These are phyloP conservation scores for Venturia effusa DNA, from an alignment of 2,329 filamentous ascomycete species.

Conservation along the genomic window DNA sequence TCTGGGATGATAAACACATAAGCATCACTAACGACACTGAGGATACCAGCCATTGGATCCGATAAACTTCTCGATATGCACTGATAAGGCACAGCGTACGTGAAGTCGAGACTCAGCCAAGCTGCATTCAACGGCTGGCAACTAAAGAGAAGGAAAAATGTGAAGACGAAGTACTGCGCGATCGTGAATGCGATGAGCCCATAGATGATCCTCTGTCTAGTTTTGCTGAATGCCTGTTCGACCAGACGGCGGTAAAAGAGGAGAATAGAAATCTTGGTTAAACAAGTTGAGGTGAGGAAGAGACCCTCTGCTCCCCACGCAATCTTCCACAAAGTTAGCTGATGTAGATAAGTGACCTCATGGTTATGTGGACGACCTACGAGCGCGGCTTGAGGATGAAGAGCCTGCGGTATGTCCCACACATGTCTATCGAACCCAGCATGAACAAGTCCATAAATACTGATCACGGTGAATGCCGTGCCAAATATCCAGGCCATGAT, in stretches of 20 bases:
- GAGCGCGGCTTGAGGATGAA: background rate
- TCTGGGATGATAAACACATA: slow-evolving; percentile 17
- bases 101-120: slow-evolving; percentile 22
- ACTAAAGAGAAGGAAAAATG: slow-evolving; percentile 19
- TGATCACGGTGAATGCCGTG: background rate
- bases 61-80: slow-evolving; percentile 15
- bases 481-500: slow-evolving; percentile 7
- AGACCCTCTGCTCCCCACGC: background rate
- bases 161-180: slow-evolving; percentile 17
- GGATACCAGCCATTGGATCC: slow-evolving; percentile 15
- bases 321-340: background rate
- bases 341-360: background rate
- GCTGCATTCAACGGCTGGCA: slow-evolving; percentile 23
- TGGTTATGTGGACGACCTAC: background rate
- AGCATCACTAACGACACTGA: slow-evolving; percentile 15
- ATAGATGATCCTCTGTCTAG: slow-evolving; percentile 17
- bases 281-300: slow-evolving; percentile 1
- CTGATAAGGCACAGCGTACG: background rate
- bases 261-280: slow-evolving; percentile 21
- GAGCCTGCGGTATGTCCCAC: background rate
- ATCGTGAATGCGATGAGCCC: slow-evolving; percentile 18
- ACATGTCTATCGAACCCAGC: slow-evolving; percentile 5
- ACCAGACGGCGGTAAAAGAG: slow-evolving; percentile 23
- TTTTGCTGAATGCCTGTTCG: slow-evolving; percentile 12
- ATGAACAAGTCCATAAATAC: background rate